Evolutionary conservation across 441 rosid species (phyloP).

Genomic region (Adansonia gregorii): DNA sequence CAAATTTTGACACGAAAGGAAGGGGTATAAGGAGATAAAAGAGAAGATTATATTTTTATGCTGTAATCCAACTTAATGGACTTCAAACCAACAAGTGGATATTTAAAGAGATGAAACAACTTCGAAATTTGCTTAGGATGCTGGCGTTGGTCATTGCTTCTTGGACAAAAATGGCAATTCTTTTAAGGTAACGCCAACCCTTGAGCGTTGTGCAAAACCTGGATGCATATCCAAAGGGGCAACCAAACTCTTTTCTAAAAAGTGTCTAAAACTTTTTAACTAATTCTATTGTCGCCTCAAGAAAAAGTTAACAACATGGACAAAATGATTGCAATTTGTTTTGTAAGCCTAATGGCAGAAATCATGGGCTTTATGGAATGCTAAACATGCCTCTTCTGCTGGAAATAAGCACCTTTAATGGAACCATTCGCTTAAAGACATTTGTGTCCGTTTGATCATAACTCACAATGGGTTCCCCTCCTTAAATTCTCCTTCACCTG

Average conservation of each 20-base stretch:
- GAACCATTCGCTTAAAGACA: conserved; percentile 29
- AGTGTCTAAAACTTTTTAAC: conserved; percentile 14
- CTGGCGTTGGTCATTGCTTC: not conserved
- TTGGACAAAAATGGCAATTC: not conserved
- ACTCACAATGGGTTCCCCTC: conserved; percentile 26
- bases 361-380: conserved; percentile 23
- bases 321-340: conserved; percentile 22
- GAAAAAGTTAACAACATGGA: not conserved
- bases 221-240: not conserved
- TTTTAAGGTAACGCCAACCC: conserved; percentile 8
- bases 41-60: not conserved
- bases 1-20: not conserved
- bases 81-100: not conserved
- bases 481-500: conserved; percentile 40
- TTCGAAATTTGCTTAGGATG: not conserved
- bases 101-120: not conserved
- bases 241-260: not conserved
- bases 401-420: conserved; percentile 37
- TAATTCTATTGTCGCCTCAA: conserved; percentile 10
- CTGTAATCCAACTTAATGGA: not conserved
- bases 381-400: conserved; percentile 39
- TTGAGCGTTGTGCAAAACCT: conserved; percentile 11
- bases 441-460: conserved; percentile 28
- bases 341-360: conserved; percentile 31
- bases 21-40: not conserved